phyloP scores from a whole-genome alignment of 768 basidiomycete species.

The Leucocoprinus birnbaumii region DNA sequence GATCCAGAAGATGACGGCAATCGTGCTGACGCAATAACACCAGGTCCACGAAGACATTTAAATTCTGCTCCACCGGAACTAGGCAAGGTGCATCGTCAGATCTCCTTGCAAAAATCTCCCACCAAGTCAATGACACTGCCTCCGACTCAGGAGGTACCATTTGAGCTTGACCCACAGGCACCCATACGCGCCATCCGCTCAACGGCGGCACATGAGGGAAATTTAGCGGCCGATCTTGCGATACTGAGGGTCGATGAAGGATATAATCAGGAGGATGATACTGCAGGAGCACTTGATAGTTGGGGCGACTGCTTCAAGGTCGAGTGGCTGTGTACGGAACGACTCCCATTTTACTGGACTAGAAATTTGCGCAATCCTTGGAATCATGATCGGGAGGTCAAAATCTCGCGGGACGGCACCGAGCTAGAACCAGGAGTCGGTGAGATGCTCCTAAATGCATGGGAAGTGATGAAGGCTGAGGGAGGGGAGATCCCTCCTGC shows the following conservation, averaged over 20 bases:
- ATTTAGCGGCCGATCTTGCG: conserved; percentile 22
- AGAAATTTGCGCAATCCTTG: conserved; percentile 87
- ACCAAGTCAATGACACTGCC: neutral
- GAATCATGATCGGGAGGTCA: conserved; percentile 83
- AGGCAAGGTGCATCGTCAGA: conserved; percentile 27
- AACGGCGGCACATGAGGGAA: conserved; percentile 12
- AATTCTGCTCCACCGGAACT: conserved; percentile 55
- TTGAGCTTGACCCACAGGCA: conserved; percentile 38
- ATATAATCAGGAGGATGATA: conserved; percentile 6
- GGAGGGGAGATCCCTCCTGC: conserved; percentile 3
- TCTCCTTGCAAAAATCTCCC: conserved; percentile 19
- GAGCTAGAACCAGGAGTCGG: conserved; percentile 85
- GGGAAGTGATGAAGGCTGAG: conserved; percentile 33
- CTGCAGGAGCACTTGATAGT: too few relatives aligned
- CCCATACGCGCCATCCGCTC: conserved; percentile 33
- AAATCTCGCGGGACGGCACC: conserved; percentile 87
- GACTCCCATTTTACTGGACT: conserved; percentile 72
- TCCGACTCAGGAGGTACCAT: conserved; percentile 15
- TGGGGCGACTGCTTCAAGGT: conserved; percentile 84
- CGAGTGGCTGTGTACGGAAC: conserved; percentile 74
- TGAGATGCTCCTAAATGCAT: conserved; percentile 64
- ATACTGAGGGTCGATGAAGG: conserved; percentile 14
- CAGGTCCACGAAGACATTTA: neutral
- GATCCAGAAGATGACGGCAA: conserved; percentile 10
- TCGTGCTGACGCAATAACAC: neutral